These are phyloP conservation scores for Leucogyrophana mollusca DNA, from an alignment of 768 basidiomycete species.

Conservation along the genomic window DNA sequence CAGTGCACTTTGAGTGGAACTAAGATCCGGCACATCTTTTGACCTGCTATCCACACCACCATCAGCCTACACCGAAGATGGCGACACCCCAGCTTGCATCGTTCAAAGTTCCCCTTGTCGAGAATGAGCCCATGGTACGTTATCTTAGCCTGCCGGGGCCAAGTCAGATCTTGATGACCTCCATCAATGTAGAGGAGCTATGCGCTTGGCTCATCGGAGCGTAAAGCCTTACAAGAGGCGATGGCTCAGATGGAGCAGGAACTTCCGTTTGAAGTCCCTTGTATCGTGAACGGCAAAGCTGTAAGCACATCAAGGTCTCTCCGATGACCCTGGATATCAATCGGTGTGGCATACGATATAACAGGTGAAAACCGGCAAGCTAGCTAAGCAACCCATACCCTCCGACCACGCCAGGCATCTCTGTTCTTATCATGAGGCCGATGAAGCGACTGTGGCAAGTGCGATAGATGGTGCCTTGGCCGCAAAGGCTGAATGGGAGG, in stretches of 20 bases:
- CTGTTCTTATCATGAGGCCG: slow-evolving; percentile 87
- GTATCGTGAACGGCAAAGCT: slow-evolving; percentile 85
- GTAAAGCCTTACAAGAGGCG: slow-evolving; percentile 68
- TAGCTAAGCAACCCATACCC: slow-evolving; percentile 80
- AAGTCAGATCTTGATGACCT: slow-evolving; percentile 1
- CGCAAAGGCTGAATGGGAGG: slow-evolving; percentile 90
- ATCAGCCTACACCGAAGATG: slow-evolving; percentile 42
- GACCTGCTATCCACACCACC: not conserved
- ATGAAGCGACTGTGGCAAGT: slow-evolving; percentile 63
- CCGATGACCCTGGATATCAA: not conserved
- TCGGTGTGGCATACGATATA: too few species aligned
- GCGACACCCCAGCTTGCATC: slow-evolving; percentile 73
- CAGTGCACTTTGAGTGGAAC: too few species aligned
- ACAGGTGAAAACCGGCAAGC: slow-evolving; percentile 80
- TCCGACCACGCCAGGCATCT: slow-evolving; percentile 82
- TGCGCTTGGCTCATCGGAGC: slow-evolving; percentile 75
- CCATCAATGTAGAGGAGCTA: slow-evolving; percentile 59
- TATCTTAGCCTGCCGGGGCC: not conserved
- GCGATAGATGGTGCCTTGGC: slow-evolving; percentile 89
- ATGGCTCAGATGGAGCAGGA: slow-evolving; percentile 77
- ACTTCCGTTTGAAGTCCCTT: slow-evolving; percentile 90
- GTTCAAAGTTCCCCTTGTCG: slow-evolving; percentile 81
- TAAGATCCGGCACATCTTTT: not conserved
- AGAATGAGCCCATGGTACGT: slow-evolving; percentile 93
- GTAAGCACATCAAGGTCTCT: slow-evolving; percentile 40